phyloP scores from a whole-genome alignment of 1,139 yeast genomes.

The Candida albicans region DNA sequence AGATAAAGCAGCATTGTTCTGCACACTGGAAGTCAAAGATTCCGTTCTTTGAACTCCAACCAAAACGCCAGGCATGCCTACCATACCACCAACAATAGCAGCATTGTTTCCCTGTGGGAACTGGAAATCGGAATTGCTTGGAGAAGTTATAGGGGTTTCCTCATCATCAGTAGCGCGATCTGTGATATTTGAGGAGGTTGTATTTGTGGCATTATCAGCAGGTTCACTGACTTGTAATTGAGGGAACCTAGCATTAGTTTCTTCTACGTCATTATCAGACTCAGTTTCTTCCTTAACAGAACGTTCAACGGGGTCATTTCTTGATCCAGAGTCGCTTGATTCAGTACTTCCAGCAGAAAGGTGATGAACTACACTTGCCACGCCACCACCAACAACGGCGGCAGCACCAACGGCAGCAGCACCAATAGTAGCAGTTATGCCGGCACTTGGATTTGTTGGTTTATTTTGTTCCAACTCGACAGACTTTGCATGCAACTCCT shows the following conservation, averaged over 20 bases:
- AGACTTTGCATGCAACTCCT: conserved; percentile 23
- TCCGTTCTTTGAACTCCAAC: conserved; percentile 60
- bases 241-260: conserved; percentile 19
- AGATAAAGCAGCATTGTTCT: conserved; percentile 87
- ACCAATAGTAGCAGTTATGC: conserved; percentile 13
- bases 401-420: conserved; percentile 21
- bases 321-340: neutral
- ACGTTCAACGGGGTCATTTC: neutral
- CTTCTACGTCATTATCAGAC: conserved; percentile 2
- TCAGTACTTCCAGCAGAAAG: neutral
- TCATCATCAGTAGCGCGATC: conserved; percentile 33
- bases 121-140: conserved; percentile 53
- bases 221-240: conserved; percentile 19
- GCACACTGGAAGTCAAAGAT: conserved; percentile 86
- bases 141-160: conserved; percentile 60
- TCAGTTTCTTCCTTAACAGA: conserved; percentile 3
- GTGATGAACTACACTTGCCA: conserved; percentile 6
- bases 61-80: conserved; percentile 49
- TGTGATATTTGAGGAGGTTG: conserved; percentile 38
- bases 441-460: conserved; percentile 19
- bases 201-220: conserved; percentile 24
- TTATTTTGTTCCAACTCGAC: conserved; percentile 18
- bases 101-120: conserved; percentile 47
- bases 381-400: conserved; percentile 15
- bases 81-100: conserved; percentile 43